Evolutionary conservation across 352 stramenopile genomes (phyloP).

Genomic region (Phytophthora boehmeriae): DNA sequence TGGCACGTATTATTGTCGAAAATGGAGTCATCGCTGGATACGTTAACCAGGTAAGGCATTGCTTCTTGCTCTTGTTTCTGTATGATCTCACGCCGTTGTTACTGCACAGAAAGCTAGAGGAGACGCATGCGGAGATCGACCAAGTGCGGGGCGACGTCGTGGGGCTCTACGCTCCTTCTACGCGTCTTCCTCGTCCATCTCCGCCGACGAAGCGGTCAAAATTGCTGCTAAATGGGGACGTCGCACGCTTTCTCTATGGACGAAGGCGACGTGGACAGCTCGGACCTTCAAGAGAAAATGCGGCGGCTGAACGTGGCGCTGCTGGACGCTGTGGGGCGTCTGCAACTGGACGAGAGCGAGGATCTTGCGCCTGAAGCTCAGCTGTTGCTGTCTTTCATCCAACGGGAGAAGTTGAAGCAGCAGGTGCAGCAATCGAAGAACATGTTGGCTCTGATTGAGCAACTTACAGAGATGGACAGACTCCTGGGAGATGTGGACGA

Average conservation of each 20-base stretch:
- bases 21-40: slow-evolving; percentile 10
- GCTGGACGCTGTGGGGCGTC: slow-evolving; percentile 49
- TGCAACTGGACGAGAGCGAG: slow-evolving; percentile 49
- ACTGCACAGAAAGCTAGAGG: slow-evolving; percentile 61
- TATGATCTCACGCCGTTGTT: background rate
- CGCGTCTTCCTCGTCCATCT: slow-evolving; percentile 55
- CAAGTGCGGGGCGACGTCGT: slow-evolving; percentile 60
- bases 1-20: background rate
- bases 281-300: slow-evolving; percentile 61
- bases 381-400: slow-evolving; percentile 58
- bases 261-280: slow-evolving; percentile 20
- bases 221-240: slow-evolving; percentile 60
- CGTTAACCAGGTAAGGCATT: slow-evolving; percentile 8
- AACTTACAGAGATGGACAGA: slow-evolving; percentile 69
- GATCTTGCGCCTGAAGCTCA: slow-evolving; percentile 42
- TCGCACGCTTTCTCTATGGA: slow-evolving; percentile 15
- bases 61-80: background rate
- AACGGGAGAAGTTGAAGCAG: slow-evolving; percentile 60
- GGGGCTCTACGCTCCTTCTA: slow-evolving; percentile 74
- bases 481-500: slow-evolving; percentile 53
- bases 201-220: slow-evolving; percentile 60
- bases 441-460: slow-evolving; percentile 72
- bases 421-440: slow-evolving; percentile 66
- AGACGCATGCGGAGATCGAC: slow-evolving; percentile 68
- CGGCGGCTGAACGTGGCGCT: slow-evolving; percentile 46